Base-by-base conservation (phyloP, 345 rosid species). In the Geranium brycei region DNA sequence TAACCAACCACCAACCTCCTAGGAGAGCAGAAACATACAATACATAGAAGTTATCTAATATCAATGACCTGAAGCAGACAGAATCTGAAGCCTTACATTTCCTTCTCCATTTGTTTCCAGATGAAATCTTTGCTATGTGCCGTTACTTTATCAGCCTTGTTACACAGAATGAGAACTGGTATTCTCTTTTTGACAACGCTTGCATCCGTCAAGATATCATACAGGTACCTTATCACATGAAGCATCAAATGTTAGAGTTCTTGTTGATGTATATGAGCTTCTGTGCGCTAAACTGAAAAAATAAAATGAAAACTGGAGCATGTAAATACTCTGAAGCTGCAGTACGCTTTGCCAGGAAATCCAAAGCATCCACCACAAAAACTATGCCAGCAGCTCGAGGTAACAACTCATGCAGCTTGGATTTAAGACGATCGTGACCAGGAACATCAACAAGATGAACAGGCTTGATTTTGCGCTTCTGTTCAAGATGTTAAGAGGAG, bases 381-480 rank as follows among this genome's bases (percentile, higher is more conserved):
- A 89, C 88, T 57, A 92, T 68, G 61, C 95, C 96, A 65, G 95
- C 93, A 59, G 97, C 93, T 71, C 82, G 89, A 63, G 86, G 91
- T 76, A 87, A 78, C 72, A 76, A 81, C 68, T 87, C 97, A 31
- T 92, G 97, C 62, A 89, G 78, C 73, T 92, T 86, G 41, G 88
- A 77, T 70, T 80, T 84, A 70, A 92, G 89, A 62, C 97, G 95
- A 77, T 89, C 80, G 76, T 89, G 96, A 31, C 98, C 98, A 59
- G 98, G 97, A 74, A 92, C 91, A 77, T 92, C 98, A 76, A 87
- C 86, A 73, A 89, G 78, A 80, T 87, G 97, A 63, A 89, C 83
- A 56, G 90, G 93, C 73, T 80, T 83, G 57, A 74, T 28, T 73
- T 86, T 89, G 53, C 98, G 87, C 58, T 77, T 83, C 97, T 82